phyloP scores from a whole-genome alignment of 495 filamentous ascomycete species.

The Xeromyces bisporus region DNA sequence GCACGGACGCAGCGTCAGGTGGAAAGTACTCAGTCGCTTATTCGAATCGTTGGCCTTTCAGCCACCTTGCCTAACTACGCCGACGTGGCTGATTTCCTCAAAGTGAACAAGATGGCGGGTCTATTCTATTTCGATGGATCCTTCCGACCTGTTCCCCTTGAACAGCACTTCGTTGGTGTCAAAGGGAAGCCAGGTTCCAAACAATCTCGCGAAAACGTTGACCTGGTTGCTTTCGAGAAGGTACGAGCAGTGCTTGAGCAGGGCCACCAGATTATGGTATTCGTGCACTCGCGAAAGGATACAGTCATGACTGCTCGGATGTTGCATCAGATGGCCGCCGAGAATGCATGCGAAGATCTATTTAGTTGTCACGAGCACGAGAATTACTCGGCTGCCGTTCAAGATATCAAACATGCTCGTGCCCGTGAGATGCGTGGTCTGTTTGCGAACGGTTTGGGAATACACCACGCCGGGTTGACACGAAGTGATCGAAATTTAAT shows the following conservation, averaged over 20 bases:
- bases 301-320: constrained; percentile 75
- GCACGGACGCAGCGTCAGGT: constrained; percentile 91
- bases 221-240: constrained; percentile 75
- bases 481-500: constrained; percentile 84
- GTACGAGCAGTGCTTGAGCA: constrained; percentile 78
- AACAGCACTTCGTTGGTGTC: constrained; percentile 93
- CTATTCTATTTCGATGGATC: constrained; percentile 95
- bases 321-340: constrained; percentile 70
- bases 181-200: constrained; percentile 77
- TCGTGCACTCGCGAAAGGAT: constrained; percentile 93
- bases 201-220: constrained; percentile 71
- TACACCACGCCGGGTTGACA: constrained; percentile 92
- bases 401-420: constrained; percentile 67
- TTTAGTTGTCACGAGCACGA: constrained; percentile 55
- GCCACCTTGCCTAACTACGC: constrained; percentile 92
- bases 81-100: constrained; percentile 92
- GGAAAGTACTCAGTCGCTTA: constrained; percentile 92
- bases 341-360: constrained; percentile 57
- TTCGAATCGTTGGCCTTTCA: constrained; percentile 86
- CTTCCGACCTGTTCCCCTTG: constrained; percentile 87
- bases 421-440: constrained; percentile 76
- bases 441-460: constrained; percentile 75
- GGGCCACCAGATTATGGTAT: constrained; percentile 95
- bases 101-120: constrained; percentile 83
- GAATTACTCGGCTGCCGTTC: constrained; percentile 52